Conservation (phyloP, 768 basidiomycete genomes). For the Lentinula lateritia region DNA sequence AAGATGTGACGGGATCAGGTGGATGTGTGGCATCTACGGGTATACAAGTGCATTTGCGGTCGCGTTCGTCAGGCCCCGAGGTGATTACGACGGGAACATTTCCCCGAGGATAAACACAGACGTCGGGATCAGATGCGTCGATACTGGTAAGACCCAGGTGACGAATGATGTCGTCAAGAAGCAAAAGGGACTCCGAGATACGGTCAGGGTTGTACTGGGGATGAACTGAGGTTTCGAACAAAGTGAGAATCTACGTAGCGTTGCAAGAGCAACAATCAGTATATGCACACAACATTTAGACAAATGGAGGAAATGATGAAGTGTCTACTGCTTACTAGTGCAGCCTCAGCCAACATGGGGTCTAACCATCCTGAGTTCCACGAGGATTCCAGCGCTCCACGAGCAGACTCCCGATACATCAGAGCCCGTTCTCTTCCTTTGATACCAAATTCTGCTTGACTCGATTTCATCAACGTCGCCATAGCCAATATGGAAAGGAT, state of each 20-base stretch:
- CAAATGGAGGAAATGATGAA: neutral
- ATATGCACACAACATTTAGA: neutral
- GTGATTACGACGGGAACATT: constrained; percentile 44
- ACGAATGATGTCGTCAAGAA: constrained; percentile 64
- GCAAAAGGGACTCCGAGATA: constrained; percentile 44
- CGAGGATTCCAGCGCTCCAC: constrained; percentile 45
- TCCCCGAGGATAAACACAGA: constrained; percentile 42
- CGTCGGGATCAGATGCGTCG: constrained; percentile 52
- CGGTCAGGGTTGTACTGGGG: constrained; percentile 56
- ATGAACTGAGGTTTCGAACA: constrained; percentile 75
- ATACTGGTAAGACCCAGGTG: constrained; percentile 46
- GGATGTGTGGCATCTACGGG: constrained; percentile 28
- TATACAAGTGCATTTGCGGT: constrained; percentile 43
- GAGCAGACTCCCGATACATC: constrained; percentile 51
- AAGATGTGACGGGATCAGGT: constrained; percentile 34
- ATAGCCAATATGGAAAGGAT: constrained; percentile 65
- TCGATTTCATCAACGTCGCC: constrained; percentile 68
- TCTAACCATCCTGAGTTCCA: constrained; percentile 51
- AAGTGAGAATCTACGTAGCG: constrained; percentile 55
- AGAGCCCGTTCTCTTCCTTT: constrained; percentile 54
- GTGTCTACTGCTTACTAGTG: constrained; percentile 40
- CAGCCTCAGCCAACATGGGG: constrained; percentile 65
- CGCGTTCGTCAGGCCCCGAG: constrained; percentile 16
- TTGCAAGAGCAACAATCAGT: neutral
- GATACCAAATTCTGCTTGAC: constrained; percentile 52